Evolutionary conservation across 2,329 filamentous ascomycete species (phyloP).

Genomic region (Pseudogymnoascus sp.): DNA sequence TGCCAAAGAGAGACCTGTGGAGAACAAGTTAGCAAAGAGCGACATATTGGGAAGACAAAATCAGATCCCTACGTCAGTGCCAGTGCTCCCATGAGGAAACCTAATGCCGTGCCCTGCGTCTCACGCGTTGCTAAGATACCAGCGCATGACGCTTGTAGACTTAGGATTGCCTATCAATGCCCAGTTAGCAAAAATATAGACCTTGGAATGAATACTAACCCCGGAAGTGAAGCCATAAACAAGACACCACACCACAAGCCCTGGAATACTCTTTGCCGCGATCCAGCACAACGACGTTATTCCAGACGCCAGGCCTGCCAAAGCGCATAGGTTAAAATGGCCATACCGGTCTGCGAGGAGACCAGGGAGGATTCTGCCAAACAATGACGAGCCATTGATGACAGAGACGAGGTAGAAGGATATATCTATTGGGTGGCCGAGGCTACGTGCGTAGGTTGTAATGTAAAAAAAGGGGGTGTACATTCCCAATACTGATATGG

Average conservation of each 20-base stretch:
- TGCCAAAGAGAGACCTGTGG: conserved; percentile 18
- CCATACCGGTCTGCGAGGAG: conserved; percentile 17
- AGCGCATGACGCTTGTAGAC: conserved; percentile 21
- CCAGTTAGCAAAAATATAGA: not conserved
- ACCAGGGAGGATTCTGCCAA: conserved; percentile 18
- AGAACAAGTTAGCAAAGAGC: not conserved
- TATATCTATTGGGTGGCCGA: conserved; percentile 14
- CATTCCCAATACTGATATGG: conserved; percentile 18
- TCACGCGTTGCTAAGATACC: conserved; percentile 14
- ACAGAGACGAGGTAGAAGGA: conserved; percentile 19
- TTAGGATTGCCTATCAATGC: conserved; percentile 17
- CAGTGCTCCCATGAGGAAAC: conserved; percentile 17
- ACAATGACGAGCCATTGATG: conserved; percentile 18
- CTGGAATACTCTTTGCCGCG: conserved; percentile 13
- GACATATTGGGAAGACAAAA: not conserved
- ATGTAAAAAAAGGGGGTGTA: conserved; percentile 20
- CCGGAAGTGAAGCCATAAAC: conserved; percentile 19
- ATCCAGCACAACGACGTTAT: conserved; percentile 19
- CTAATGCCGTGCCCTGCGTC: conserved; percentile 20
- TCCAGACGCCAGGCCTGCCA: conserved; percentile 14
- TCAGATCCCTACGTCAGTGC: conserved; percentile 16
- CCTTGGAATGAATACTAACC: conserved; percentile 9
- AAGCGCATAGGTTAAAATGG: conserved; percentile 18
- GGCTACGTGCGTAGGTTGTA: conserved; percentile 12
- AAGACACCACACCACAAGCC: conserved; percentile 17